Base-by-base conservation (phyloP, 2,329 filamentous ascomycete species). In the Mariannaea elegans region DNA sequence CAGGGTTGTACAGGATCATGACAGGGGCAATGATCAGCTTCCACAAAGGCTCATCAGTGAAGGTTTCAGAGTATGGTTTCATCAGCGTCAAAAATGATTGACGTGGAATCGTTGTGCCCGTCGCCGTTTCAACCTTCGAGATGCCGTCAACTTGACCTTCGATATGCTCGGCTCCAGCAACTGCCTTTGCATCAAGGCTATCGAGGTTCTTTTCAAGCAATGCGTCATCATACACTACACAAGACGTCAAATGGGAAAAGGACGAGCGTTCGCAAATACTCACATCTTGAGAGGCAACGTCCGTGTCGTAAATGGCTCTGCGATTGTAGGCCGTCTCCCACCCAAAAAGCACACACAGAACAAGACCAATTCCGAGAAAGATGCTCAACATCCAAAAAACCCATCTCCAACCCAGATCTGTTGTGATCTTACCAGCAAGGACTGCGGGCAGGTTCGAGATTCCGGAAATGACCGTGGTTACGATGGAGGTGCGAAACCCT, bases 271-370 rank as follows among this genome's bases (percentile, higher is more conserved):
- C n/a, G n/a, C n/a, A n/a, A n/a, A n/a, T n/a, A n/a, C n/a, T n/a
- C n/a, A n/a, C n/a, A n/a, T n/a, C n/a, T n/a, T n/a, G n/a, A n/a
- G n/a, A n/a, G n/a, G n/a, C n/a, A n/a, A n/a, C n/a, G n/a, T n/a
- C n/a, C n/a, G n/a, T n/a, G n/a, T n/a, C n/a, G n/a, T n/a, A n/a
- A n/a, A n/a, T n/a, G n/a, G n/a, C 27, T 34, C 23, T 19, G n/a
- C 49, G 49, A 7, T 42, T 18, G 14, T 52, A 52, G 38, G 34
- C 34, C 6, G 49, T 52, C 49, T 52, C 49, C 49, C 21, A 32
- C 7, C 19, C 34, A 42, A 52, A 52, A 3, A 52, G 5, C 10
- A 38, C n/a, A 21, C 13, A 2, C 14, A 52, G 38, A 32, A 52
- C 16, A 21, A 52, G 38, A 7, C 27, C 21, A n/a, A 52, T 31